A percentile compares a stretch with the other conserved stretches of the same genome.
These are phyloP conservation scores for Peniophora sp. DNA, from an alignment of 1,284 basidiomycete genomes.

Conservation along the genomic window DNA sequence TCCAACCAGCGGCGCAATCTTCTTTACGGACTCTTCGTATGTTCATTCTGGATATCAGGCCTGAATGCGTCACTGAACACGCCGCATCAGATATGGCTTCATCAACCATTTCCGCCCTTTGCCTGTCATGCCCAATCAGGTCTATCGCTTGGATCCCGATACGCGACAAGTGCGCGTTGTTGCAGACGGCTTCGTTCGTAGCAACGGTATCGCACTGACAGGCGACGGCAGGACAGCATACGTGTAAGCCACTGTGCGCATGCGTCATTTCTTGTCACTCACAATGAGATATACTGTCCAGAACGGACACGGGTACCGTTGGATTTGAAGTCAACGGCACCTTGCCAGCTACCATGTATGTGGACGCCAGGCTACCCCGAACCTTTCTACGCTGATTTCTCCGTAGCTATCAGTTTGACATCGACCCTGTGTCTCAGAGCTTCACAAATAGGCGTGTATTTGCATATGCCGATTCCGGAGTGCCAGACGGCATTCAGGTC, in stretches of 20 bases:
- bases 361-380: neutral
- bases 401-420: slow-evolving; percentile 63
- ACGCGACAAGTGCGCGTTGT: slow-evolving; percentile 6
- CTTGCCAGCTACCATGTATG: slow-evolving; percentile 61
- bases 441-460: slow-evolving; percentile 65
- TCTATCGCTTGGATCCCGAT: slow-evolving; percentile 6
- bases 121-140: slow-evolving; percentile 7
- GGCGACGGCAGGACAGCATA: slow-evolving; percentile 7
- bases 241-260: neutral
- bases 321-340: slow-evolving; percentile 55
- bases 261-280: too few species aligned
- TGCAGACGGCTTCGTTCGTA: slow-evolving; percentile 5
- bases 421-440: slow-evolving; percentile 46
- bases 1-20: slow-evolving; percentile 51
- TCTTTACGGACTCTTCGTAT: slow-evolving; percentile 65
- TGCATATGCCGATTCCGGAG: slow-evolving; percentile 59
- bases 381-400: neutral
- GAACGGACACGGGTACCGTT: slow-evolving; percentile 41
- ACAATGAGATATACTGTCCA: too few species aligned
- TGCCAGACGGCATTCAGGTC: slow-evolving; percentile 48
- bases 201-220: slow-evolving; percentile 7
- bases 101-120: slow-evolving; percentile 49
- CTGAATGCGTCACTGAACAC: neutral
- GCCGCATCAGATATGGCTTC: slow-evolving; percentile 47
- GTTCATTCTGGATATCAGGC: slow-evolving; percentile 15